Base-by-base conservation (phyloP, 345 rosid genomes). In the Pelargonium nanum region DNA sequence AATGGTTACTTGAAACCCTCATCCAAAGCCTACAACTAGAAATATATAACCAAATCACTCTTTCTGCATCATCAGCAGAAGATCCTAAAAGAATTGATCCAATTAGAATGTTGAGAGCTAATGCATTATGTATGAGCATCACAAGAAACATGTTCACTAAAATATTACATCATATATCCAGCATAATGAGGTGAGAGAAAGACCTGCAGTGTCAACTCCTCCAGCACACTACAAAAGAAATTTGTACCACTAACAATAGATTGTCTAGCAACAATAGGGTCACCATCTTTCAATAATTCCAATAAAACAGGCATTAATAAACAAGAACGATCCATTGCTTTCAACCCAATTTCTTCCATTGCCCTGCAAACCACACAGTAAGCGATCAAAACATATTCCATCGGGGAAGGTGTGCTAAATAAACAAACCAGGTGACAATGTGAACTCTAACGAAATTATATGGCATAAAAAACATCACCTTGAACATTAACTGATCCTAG, bases 121-220 rank as follows among this genome's bases (percentile, higher is more conserved):
- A 2, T 52, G 55, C 55, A 52, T 52, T 2, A 52, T 19, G 1
- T 52, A 20, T 5, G 55, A n/a, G 2, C 13, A 28, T 3, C 20
- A 15, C 32, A 26, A 19, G 26, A 52, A 4, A 50, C n/a, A 52
- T 23, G 50, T 25, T 19, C 28, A 28, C 5, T n/a, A 19, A 58
- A 48, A 44, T 6, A 22, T 57, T 19, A 20, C 7, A 22, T 32
- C 23, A 23, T 13, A 12, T 6, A 19, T 1, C 19, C 19, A 63
- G 13, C 20, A 22, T 10, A 13, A 57, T 26, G 51, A 26, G 20
- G 19, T 24, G 9, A 24, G 26, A 40, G 55, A 34, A 17, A 17
- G 55, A 92, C 99, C 97, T 93, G 97, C 74, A 80, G 65, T 64
- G 82, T 68, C 85, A 89, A 73, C 80, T 89, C 91, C 80, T 82